phyloP scores from a whole-genome alignment of 768 basidiomycete genomes.

The Rhodocollybia butyracea region DNA sequence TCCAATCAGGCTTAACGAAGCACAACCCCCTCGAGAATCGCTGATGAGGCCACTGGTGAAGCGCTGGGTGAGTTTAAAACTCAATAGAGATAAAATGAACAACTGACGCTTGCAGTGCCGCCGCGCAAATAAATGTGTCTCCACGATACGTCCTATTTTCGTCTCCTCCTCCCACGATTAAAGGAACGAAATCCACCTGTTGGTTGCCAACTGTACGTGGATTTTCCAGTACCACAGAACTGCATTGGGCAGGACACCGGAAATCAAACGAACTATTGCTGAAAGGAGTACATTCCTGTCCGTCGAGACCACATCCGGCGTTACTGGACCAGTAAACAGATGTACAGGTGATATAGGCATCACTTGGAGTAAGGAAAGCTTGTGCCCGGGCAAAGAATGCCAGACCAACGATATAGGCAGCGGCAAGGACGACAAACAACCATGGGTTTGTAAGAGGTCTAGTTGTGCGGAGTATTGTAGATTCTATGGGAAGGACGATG shows the following conservation, averaged over 20 bases:
- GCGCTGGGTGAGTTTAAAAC: neutral
- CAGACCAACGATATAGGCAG: slow-evolving; percentile 66
- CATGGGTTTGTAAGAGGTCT: slow-evolving; percentile 48
- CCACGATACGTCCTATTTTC: slow-evolving; percentile 68
- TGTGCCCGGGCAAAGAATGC: slow-evolving; percentile 72
- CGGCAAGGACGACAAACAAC: slow-evolving; percentile 52
- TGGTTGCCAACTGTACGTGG: slow-evolving; percentile 68
- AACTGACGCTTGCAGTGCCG: slow-evolving; percentile 76
- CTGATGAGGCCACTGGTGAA: slow-evolving; percentile 57
- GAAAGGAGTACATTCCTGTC: slow-evolving; percentile 62
- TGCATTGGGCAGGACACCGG: slow-evolving; percentile 77
- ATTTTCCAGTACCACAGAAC: slow-evolving; percentile 62
- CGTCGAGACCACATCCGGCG: slow-evolving; percentile 73
- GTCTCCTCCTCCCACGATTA: slow-evolving; percentile 88
- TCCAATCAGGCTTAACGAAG: slow-evolving; percentile 61
- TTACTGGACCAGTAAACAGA: slow-evolving; percentile 68
- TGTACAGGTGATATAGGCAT: slow-evolving; percentile 64
- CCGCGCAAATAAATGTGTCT: slow-evolving; percentile 82
- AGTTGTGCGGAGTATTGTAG: slow-evolving; percentile 47
- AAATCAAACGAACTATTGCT: slow-evolving; percentile 62
- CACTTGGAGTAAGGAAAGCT: slow-evolving; percentile 65
- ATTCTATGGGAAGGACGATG: slow-evolving; percentile 50
- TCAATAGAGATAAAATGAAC: slow-evolving; percentile 1
- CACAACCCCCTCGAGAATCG: slow-evolving; percentile 74
- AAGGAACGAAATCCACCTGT: slow-evolving; percentile 62